Conservation (phyloP, 1,284 basidiomycete species). For the Austroboletus niveus region DNA sequence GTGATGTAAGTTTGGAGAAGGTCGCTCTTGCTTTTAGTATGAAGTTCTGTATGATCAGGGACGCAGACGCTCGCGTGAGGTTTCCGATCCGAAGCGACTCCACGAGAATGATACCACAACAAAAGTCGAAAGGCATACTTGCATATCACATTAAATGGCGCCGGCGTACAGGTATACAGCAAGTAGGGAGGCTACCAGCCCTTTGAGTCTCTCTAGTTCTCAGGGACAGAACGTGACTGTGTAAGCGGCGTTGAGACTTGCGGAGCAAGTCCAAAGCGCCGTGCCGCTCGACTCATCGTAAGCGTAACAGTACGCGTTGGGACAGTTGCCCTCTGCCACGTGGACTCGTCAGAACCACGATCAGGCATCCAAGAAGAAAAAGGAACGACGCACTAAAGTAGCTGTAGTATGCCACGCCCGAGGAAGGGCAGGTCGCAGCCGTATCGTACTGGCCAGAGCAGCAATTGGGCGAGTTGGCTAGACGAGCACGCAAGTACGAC, state of each 20-base stretch:
- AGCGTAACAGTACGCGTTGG: constrained; percentile 45
- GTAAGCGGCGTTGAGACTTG: constrained; percentile 30
- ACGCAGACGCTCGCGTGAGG: too few relatives aligned
- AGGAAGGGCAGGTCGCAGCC: constrained; percentile 41
- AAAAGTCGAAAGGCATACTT: too few relatives aligned
- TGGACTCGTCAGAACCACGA: constrained; percentile 1
- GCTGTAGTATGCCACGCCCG: constrained; percentile 43
- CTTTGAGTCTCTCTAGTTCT: neutral
- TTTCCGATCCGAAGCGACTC: too few relatives aligned
- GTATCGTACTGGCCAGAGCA: constrained; percentile 40
- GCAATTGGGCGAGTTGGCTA: constrained; percentile 36
- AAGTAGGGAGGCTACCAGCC: too few relatives aligned
- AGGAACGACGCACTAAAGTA: constrained; percentile 42
- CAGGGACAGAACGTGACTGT: constrained; percentile 43
- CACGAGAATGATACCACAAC: too few relatives aligned
- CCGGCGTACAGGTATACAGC: too few relatives aligned
- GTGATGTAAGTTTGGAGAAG: too few relatives aligned
- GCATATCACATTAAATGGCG: too few relatives aligned
- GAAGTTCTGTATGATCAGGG: too few relatives aligned
- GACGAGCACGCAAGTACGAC: neutral
- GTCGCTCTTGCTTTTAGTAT: too few relatives aligned
- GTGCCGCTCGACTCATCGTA: constrained; percentile 44
- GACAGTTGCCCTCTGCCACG: constrained; percentile 37
- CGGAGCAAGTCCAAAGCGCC: constrained; percentile 40
- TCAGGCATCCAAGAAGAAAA: neutral